Percentiles rank a stretch among this genome's conserved stretches.
Conservation (phyloP, 768 basidiomycete species). For the Termitomyces sp. region DNA sequence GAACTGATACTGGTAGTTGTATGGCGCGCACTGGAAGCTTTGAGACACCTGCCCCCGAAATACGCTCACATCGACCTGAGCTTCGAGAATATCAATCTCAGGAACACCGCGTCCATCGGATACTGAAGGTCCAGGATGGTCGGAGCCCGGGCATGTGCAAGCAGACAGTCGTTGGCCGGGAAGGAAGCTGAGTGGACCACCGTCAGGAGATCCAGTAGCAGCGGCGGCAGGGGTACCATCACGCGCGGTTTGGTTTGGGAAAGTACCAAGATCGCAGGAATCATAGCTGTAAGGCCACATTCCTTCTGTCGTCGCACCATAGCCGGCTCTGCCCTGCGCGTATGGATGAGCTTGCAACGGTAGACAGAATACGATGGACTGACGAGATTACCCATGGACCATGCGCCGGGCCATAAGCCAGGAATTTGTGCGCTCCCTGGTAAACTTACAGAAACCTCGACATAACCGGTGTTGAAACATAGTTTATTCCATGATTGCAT, state of each 20-base stretch:
- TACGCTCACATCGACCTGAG: conserved; percentile 52
- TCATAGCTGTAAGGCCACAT: conserved; percentile 85
- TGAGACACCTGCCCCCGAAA: conserved; percentile 71
- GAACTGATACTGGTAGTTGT: conserved; percentile 63
- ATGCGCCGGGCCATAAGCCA: conserved; percentile 83
- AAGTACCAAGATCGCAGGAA: conserved; percentile 81
- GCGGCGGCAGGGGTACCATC: conserved; percentile 56
- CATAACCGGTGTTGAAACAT: conserved; percentile 89
- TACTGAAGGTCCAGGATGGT: conserved; percentile 82
- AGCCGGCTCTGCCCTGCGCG: conserved; percentile 71
- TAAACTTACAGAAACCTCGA: conserved; percentile 77
- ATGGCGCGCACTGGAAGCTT: conserved; percentile 76
- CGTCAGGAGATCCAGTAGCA: conserved; percentile 43
- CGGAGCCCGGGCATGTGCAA: conserved; percentile 81
- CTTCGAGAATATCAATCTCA: conserved; percentile 91
- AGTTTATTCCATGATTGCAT: conserved; percentile 90
- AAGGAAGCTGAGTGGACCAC: conserved; percentile 60
- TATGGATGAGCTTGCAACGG: not conserved
- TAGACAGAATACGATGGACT: conserved; percentile 11
- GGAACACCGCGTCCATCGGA: conserved; percentile 73
- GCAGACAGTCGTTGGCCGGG: conserved; percentile 85
- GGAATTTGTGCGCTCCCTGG: conserved; percentile 56
- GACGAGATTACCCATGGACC: conserved; percentile 75
- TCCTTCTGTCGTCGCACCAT: conserved; percentile 86
- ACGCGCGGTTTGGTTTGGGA: conserved; percentile 68